Conservation (phyloP, 768 basidiomycete species). For the Suillus spraguei region DNA sequence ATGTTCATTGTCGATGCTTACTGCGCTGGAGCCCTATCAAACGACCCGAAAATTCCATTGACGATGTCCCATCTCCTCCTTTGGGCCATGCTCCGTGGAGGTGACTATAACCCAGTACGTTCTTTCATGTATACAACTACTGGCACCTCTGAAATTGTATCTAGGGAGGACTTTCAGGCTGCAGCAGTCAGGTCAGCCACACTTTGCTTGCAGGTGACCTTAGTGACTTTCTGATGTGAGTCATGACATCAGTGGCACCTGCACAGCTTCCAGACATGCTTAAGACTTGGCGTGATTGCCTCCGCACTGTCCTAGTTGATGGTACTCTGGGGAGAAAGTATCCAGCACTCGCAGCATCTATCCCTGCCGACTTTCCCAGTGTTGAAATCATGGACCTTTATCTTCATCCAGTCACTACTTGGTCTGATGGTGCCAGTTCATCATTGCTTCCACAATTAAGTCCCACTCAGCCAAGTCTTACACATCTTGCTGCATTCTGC, state of each 20-base stretch:
- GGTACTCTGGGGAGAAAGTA: constrained; percentile 1
- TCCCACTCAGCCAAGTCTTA: background rate
- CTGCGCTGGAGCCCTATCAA: too few species aligned
- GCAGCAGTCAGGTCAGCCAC: background rate
- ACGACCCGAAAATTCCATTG: too few species aligned
- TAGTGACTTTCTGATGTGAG: background rate
- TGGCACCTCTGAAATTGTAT: background rate
- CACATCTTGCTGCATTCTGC: background rate
- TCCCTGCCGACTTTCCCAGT: background rate
- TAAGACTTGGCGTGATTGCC: background rate
- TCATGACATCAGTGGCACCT: background rate
- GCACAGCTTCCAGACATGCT: background rate
- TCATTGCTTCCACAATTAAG: background rate
- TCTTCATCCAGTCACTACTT: background rate
- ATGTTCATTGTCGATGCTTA: too few species aligned
- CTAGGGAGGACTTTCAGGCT: constrained; percentile 3
- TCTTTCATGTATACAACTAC: background rate
- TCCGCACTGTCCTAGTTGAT: background rate
- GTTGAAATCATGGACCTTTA: background rate
- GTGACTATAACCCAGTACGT: constrained; percentile 11
- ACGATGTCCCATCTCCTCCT: too few species aligned
- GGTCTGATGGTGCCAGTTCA: background rate
- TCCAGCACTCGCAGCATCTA: background rate
- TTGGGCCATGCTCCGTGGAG: too few species aligned
- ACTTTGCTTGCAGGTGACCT: background rate